A percentile compares a stretch with the other conserved stretches of the same genome.
Evolutionary conservation across 2,329 filamentous ascomycete genomes (phyloP).

Genomic region (Epichloe hybrida): DNA sequence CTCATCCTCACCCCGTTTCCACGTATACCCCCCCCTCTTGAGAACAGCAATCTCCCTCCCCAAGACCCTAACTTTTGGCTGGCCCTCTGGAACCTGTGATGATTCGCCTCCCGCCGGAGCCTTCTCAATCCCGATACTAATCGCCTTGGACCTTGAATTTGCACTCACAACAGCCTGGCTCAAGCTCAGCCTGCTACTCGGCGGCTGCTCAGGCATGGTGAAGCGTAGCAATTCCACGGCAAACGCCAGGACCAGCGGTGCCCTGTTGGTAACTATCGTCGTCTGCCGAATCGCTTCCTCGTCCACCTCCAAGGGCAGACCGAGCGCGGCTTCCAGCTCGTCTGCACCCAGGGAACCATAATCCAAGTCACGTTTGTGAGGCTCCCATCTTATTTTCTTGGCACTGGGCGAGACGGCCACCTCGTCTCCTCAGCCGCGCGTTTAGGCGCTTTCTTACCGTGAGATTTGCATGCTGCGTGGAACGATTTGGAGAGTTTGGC

Average conservation of each 20-base stretch:
- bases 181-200: slow-evolving; percentile 70
- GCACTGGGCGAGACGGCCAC: slow-evolving; percentile 7
- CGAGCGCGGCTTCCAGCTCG: slow-evolving; percentile 49
- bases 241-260: slow-evolving; percentile 72
- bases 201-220: slow-evolving; percentile 75
- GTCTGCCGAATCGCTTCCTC: slow-evolving; percentile 46
- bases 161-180: slow-evolving; percentile 74
- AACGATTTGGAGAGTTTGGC: slow-evolving; percentile 35
- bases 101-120: slow-evolving; percentile 53
- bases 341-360: slow-evolving; percentile 33
- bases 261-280: slow-evolving; percentile 60
- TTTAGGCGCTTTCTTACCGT: slow-evolving; percentile 29
- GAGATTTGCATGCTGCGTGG: slow-evolving; percentile 40
- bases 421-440: slow-evolving; percentile 12
- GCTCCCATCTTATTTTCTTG: slow-evolving; percentile 21
- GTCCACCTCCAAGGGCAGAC: slow-evolving; percentile 41
- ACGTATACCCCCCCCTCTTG: slow-evolving; percentile 59
- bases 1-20: slow-evolving; percentile 11
- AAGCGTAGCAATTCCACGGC: slow-evolving; percentile 58
- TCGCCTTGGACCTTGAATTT: slow-evolving; percentile 65
- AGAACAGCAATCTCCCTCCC: slow-evolving; percentile 62
- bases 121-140: slow-evolving; percentile 57
- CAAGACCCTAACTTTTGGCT: slow-evolving; percentile 60
- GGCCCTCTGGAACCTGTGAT: slow-evolving; percentile 60
- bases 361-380: slow-evolving; percentile 22